Conservation (phyloP, 257 asterid genomes). For the Nicotiana sylvestris region DNA sequence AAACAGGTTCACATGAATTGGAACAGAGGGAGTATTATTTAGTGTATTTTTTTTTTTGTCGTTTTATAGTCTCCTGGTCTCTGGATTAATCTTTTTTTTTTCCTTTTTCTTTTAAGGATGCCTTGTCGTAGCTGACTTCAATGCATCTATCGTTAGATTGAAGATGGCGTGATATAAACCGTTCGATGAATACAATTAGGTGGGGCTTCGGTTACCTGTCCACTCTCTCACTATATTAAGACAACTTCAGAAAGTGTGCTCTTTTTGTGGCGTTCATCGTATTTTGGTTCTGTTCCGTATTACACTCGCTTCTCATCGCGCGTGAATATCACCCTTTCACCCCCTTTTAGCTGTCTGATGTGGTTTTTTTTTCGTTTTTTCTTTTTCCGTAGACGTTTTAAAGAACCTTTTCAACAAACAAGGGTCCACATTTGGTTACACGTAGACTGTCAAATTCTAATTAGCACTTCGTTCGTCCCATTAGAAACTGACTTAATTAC, state of each 20-base stretch:
- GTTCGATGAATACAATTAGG: neutral
- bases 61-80: neutral
- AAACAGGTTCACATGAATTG: too few relatives aligned
- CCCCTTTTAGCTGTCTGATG: neutral
- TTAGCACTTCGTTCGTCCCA: neutral
- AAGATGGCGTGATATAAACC: neutral
- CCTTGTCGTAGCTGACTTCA: neutral
- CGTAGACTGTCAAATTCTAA: neutral
- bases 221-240: neutral
- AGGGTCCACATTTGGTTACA: neutral
- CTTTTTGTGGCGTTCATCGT: neutral
- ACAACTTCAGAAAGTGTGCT: neutral
- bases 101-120: neutral
- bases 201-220: constrained; percentile 15
- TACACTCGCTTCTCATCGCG: neutral
- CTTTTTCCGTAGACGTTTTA: too few relatives aligned
- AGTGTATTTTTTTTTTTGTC: too few relatives aligned
- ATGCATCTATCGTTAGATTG: neutral
- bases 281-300: neutral
- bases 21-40: too few relatives aligned
- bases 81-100: neutral
- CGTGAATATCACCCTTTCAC: neutral
- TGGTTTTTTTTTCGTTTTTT: neutral
- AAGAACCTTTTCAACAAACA: neutral
- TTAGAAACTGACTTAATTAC: neutral